Conservation (phyloP, 441 rosid genomes). For the Flueggea neowawraea region DNA sequence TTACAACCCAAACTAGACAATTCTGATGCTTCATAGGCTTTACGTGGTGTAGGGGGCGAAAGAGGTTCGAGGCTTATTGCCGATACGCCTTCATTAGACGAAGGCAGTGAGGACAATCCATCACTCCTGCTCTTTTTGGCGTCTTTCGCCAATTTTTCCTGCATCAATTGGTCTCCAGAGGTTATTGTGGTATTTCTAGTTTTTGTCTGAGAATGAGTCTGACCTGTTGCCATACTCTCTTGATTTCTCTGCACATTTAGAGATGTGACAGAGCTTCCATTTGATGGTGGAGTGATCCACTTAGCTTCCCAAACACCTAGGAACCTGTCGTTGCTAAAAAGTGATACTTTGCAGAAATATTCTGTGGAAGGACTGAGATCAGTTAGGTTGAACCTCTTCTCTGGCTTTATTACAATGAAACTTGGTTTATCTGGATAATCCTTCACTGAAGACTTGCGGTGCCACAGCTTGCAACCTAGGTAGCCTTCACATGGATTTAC, state of each 20-base stretch:
- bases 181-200: constrained; percentile 39
- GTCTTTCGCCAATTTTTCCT: constrained; percentile 53
- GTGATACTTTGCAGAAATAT: constrained; percentile 55
- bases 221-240: constrained; percentile 14
- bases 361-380: constrained; percentile 57
- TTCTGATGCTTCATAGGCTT: constrained; percentile 45
- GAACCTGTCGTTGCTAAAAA: constrained; percentile 36
- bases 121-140: constrained; percentile 24
- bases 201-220: constrained; percentile 53
- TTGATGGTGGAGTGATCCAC: constrained; percentile 38
- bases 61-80: constrained; percentile 22
- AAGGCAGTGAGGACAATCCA: constrained; percentile 20
- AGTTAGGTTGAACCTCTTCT: constrained; percentile 42
- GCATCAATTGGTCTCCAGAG: constrained; percentile 48
- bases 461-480: constrained; percentile 51
- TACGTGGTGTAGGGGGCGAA: constrained; percentile 47
- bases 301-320: constrained; percentile 46
- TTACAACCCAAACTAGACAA: constrained; percentile 34
- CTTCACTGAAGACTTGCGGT: constrained; percentile 42
- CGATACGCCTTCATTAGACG: constrained; percentile 24
- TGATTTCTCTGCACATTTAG: constrained; percentile 23
- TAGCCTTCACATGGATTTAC: constrained; percentile 26
- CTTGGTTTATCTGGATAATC: constrained; percentile 51
- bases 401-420: constrained; percentile 39
- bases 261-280: constrained; percentile 15